Percentiles rank a stretch among this genome's conserved stretches.
These are phyloP conservation scores for Omphalea diandra DNA, from an alignment of 441 rosid genomes.

Conservation along the genomic window DNA sequence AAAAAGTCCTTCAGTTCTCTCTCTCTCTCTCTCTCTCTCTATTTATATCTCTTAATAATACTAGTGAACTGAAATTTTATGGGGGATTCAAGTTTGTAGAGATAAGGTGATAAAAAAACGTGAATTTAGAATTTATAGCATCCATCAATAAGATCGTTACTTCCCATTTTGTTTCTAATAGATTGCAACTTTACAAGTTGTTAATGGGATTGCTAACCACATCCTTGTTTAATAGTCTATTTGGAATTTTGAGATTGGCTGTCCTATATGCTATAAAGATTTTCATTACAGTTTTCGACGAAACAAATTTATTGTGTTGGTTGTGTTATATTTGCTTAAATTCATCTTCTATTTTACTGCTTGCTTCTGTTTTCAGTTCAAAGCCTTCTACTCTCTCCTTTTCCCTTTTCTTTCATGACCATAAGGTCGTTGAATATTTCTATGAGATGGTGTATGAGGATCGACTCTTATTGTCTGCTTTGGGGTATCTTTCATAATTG, in stretches of 20 bases:
- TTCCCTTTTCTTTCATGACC: background rate
- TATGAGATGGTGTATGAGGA: background rate
- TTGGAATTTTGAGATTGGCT: background rate
- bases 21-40: too few species aligned
- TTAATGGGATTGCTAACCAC: background rate
- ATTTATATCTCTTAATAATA: too few species aligned
- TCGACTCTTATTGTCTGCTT: background rate
- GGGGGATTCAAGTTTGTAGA: background rate
- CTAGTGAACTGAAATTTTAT: too few species aligned
- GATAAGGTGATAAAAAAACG: too few species aligned
- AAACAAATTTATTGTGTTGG: background rate
- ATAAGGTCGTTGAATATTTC: background rate
- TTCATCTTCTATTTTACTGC: background rate
- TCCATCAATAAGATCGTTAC: too few species aligned
- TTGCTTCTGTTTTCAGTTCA: background rate
- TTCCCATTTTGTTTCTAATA: background rate
- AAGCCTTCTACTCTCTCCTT: background rate
- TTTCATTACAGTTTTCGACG: background rate
- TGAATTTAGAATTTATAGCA: too few species aligned
- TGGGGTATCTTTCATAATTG: background rate
- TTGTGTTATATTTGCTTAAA: background rate
- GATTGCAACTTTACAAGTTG: background rate
- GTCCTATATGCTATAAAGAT: background rate
- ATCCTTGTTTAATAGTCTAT: background rate
- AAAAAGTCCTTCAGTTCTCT: too few species aligned